Base-by-base conservation (phyloP, 1,139 yeast species). In the Scheffersomyces cryptocercus region DNA sequence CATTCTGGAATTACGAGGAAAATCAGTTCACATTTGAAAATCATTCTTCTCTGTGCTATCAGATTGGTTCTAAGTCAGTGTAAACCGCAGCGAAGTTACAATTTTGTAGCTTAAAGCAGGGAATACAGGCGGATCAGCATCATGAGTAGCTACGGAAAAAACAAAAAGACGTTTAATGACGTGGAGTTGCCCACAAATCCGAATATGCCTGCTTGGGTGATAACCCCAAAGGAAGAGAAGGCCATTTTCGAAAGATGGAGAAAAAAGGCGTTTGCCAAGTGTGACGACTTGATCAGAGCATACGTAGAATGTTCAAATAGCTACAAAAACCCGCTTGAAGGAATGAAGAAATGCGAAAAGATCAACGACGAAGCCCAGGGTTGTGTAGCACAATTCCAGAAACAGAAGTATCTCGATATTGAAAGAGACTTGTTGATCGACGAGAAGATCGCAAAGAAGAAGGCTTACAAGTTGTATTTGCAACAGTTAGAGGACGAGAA, bases 221-320 rank as follows among this genome's bases (percentile, higher is more conserved):
- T 90, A 35, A 82, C 95, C 0, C 96, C 97, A 3, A 78, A 79
- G 53, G 97, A 90, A 60, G 97, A 90, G 60, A 85, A 85, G 65
- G 81, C 84, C 52, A 83, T 89, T 30, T 81, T 89, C 53, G 84
- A 82, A 54, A 78, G 89, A 55, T 84, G 95, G 82, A 86, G 89
- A 64, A 81, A 76, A 49, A 78, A 77, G 61, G 82, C 96, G 0
- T 87, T 89, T 68, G 74, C 77, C 39, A 68, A 70, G 49, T 90
- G 97, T 63, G 90, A 85, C 55, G 84, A 77, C 31, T 69, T 75
- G 46, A 89, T 87, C 40, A 73, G 73, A 56, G 77, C 65, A 7
- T 73, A 71, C 53, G 65, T 73, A 33, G 70, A 61, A 34, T 73
- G 78, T 50, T 58, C 72, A 44, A 73, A 73, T 52, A 58, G 62